Evolutionary conservation across 2,329 filamentous ascomycete genomes (phyloP).

Genomic region (Aspergillus awamori): DNA sequence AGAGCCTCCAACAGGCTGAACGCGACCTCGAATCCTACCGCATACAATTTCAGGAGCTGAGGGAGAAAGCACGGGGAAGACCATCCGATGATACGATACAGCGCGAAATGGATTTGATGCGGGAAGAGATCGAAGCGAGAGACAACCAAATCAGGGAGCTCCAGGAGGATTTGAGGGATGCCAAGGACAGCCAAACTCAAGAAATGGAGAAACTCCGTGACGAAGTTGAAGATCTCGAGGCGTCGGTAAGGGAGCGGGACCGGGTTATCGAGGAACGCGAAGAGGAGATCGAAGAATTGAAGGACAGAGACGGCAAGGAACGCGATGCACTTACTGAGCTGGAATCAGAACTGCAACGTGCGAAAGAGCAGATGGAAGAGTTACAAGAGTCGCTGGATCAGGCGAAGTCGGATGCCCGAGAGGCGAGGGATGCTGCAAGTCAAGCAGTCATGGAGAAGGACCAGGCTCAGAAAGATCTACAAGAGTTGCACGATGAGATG

Average conservation of each 20-base stretch:
- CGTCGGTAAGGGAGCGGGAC: conserved; percentile 75
- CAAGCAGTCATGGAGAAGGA: conserved; percentile 57
- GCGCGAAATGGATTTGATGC: conserved; percentile 58
- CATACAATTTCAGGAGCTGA: conserved; percentile 77
- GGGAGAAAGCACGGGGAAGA: conserved; percentile 77
- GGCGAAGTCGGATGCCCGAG: conserved; percentile 39
- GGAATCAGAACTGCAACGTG: conserved; percentile 53
- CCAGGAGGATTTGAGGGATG: conserved; percentile 59
- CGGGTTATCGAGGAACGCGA: conserved; percentile 72
- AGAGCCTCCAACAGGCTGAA: conserved; percentile 79
- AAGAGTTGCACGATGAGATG: conserved; percentile 72
- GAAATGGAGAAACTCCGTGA: conserved; percentile 70
- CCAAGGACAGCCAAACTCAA: conserved; percentile 58
- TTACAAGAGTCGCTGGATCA: conserved; percentile 47
- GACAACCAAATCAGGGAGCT: conserved; percentile 47
- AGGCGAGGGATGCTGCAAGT: conserved; percentile 49
- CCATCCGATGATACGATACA: conserved; percentile 72
- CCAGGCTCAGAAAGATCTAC: conserved; percentile 57
- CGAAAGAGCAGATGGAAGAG: conserved; percentile 48
- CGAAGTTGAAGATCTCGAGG: conserved; percentile 74
- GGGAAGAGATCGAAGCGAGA: conserved; percentile 53
- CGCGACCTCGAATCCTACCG: conserved; percentile 83
- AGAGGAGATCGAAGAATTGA: conserved; percentile 71
- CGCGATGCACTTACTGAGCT: conserved; percentile 49
- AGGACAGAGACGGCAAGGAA: conserved; percentile 50